Base-by-base conservation (phyloP, 2,329 filamentous ascomycete species). In the Blumeria hordei region DNA sequence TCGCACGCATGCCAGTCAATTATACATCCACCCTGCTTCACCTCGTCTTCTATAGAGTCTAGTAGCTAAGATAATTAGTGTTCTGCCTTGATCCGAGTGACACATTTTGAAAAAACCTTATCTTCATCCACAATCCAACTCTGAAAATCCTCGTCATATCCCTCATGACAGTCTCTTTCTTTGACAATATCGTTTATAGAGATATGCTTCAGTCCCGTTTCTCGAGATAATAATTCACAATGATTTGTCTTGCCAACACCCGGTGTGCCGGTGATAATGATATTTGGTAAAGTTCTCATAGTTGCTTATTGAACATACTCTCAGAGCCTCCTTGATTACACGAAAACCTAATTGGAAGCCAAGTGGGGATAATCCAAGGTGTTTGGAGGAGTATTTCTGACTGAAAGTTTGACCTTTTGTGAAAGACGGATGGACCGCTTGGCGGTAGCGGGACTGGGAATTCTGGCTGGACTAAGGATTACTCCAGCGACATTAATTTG, bases 1-100 rank as follows among this genome's bases (percentile, higher is more conserved):
- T 96, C 92, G 70, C 90, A 96, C 1, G 88, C 90, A 69, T 98
- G 92, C 90, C 92, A 98, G 70, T 98, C 92, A 64, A 98, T 84
- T 62, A 98, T 80, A 67, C 80, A 85, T 18, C 92, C 92, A 56
- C 90, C 90, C 18, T 76, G 70, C 59, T 81, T 76, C 41, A 85
- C 75, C 58, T 92, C 82, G 56, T 85, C 77, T 69, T 96, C 92
- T 56, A 98, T 83, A 51, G 84, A 78, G 66, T 98, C 92, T 21
- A 98, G 75, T 35, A 98, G 71, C 81, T 88, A 62, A 36, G 16
- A 50, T 8, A 3, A 18, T 57, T 35, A 56, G 55, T 8, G 9
- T 33, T 28, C 10, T 32, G 12, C 12, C 21, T 12, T 51, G 18
- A 14, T n/a, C n/a, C 21, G 16, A 54, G 7, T 5, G 37, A 14